Evolutionary conservation across 805 yeast genomes (phyloP).

Genomic region (Candida palmyrensis): DNA sequence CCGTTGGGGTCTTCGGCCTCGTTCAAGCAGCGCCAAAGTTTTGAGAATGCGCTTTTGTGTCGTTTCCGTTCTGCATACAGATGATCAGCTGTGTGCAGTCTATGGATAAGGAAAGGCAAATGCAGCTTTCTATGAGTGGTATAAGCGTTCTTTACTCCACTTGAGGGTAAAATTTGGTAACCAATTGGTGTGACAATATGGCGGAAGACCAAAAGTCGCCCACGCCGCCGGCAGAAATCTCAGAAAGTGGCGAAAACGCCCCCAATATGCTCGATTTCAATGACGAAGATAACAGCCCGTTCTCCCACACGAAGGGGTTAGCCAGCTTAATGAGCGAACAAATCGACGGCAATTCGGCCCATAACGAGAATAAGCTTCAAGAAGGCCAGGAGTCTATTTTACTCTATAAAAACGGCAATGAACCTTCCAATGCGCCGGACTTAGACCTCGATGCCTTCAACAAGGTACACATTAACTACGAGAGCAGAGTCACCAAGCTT

Average conservation of each 20-base stretch:
- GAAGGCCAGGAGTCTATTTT: conserved; percentile 23
- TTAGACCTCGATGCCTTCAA: conserved; percentile 10
- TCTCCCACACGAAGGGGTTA: conserved; percentile 20
- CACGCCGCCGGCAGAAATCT: too few relatives aligned
- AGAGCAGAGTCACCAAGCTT: conserved; percentile 32
- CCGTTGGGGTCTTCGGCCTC: not conserved
- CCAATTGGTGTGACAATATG: too few relatives aligned
- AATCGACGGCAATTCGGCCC: conserved; percentile 3
- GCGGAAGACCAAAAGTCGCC: too few relatives aligned
- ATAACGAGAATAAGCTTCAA: not conserved
- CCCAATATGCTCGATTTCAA: too few relatives aligned
- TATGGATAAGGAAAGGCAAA: too few relatives aligned
- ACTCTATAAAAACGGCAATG: conserved; percentile 14
- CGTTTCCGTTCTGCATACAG: not conserved
- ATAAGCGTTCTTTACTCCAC: too few relatives aligned
- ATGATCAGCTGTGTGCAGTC: not conserved
- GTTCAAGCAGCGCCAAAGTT: too few relatives aligned
- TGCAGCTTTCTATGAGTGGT: too few relatives aligned
- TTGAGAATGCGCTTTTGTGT: not conserved
- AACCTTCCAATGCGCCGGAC: not conserved
- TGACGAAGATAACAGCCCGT: conserved; percentile 39
- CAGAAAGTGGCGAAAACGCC: too few relatives aligned
- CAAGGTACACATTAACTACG: conserved; percentile 27
- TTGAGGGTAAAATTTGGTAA: too few relatives aligned
- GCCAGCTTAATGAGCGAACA: conserved; percentile 17